Base-by-base conservation (phyloP, 495 filamentous ascomycete species). In the Hypoxylon subgilvum region DNA sequence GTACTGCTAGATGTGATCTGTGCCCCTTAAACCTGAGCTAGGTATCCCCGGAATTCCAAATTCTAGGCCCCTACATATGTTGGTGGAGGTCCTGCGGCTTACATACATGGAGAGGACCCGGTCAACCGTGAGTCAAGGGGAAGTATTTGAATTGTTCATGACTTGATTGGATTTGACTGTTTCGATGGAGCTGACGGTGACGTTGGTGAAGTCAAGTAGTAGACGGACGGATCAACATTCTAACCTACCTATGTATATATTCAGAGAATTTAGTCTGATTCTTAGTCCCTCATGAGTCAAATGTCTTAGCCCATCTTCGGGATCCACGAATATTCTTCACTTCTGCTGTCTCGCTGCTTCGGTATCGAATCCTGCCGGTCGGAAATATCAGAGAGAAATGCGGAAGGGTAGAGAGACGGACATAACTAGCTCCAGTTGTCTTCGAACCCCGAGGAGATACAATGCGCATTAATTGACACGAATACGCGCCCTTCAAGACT, bases 391-490 rank as follows among this genome's bases (percentile, higher is more conserved):
- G n/a, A n/a, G n/a, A n/a, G n/a, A n/a, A n/a, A n/a, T n/a, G n/a
- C n/a, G 25, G 38, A 51, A 38, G 2, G 32, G 2, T 9, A 31
- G 22, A 44, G 2, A 41, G 4, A 16, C 16, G 21, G 35, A n/a
- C 6, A 30, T 45, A 2, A 28, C 43, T 3, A 27, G 4, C 23
- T 4, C 23, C 23, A 4, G 8, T 4, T 8, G 14, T 18, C 2
- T n/a, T 53, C 35, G 52, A 56, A 57, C 10, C 46, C 59, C 52
- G 59, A 63, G 59, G 59, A 63, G 34, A 63, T 50, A 13, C 14
- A 44, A 50, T n/a, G 34, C 1, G 4, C 6, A 5, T 8, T 30
- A 17, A 25, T 16, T 22, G 5, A 43, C 28, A 14, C 47, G 54
- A 57, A 21, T 21, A 17, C 28, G 19, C 51, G 40, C 17, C 35